Evolutionary conservation across 2,329 filamentous ascomycete species (phyloP), one percentile per base, ranked within the genome.

Genomic region (Trichoderma atrobrunneum): DNA sequence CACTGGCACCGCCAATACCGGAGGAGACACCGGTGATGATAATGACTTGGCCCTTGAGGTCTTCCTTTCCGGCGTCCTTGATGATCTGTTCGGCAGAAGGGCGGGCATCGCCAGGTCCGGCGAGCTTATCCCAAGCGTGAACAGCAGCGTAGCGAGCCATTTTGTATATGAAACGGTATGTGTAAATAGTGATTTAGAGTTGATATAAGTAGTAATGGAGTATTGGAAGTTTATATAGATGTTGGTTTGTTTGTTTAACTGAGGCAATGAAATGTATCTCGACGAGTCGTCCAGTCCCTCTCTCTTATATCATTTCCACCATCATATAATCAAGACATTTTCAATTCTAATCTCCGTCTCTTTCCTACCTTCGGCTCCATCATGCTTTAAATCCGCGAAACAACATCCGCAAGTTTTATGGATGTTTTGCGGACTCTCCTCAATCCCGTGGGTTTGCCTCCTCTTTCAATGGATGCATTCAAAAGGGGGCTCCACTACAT

Each of bases 1-100:
- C 81, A 5, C 83, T 85, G 68, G 85, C 82, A 36, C 83, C 76
- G 12, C 84, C 84, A 32, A 85, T 78, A 1, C 84, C 84, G 21
- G 82, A 79, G 18, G 81, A 80, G 11, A 76, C 75, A n/a, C 84
- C 84, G 5, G 84, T 86, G 72, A 85, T 80, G 32, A 86, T 72
- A 14, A 84, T 76, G 39, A 82, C 80, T 72, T 83, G 82, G 67
- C 77, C 80, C 1, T 74, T 66, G 39, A 81, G 78, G 60, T 79
- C 78, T n/a, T 78, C 71, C n/a, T 76, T 74, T 48, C 73, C 72
- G 54, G 83, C 78, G 71, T 84, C 81, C 56, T 79, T 61, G 63
- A 84, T 74, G 66, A 84, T 78, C 63, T 82, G 78, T 4, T 80
- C 68, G 16, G 82, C 82, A 1, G 82, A 83, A 12, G 82, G 82